A percentile compares a stretch with the other conserved stretches of the same genome.
Evolutionary conservation across 1,284 basidiomycete genomes (phyloP).

Genomic region (Abortiporus biennis): DNA sequence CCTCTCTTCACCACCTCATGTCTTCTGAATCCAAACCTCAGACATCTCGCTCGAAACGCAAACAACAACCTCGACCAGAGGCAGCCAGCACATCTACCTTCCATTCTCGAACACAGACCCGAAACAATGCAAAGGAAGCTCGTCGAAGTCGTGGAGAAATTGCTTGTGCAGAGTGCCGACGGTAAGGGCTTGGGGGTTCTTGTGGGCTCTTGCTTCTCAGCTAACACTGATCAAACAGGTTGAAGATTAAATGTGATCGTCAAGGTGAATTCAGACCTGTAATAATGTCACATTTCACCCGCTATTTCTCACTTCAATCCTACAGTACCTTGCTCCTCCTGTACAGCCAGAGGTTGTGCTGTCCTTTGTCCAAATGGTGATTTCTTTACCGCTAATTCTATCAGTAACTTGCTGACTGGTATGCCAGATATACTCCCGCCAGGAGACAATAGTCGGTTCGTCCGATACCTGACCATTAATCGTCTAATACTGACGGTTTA

Average conservation of each 20-base stretch:
- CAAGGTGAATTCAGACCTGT: too few relatives aligned
- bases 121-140: constrained; percentile 13
- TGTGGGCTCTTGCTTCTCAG: too few relatives aligned
- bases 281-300: too few relatives aligned
- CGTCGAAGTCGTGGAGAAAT: constrained; percentile 15
- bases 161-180: constrained; percentile 17
- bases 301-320: neutral
- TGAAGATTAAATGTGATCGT: constrained; percentile 17
- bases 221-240: too few relatives aligned
- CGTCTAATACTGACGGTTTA: too few relatives aligned
- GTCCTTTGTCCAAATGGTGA: constrained; percentile 17
- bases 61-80: constrained; percentile 14
- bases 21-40: too few relatives aligned
- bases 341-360: constrained; percentile 13
- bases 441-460: constrained; percentile 16
- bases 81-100: neutral
- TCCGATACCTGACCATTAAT: too few relatives aligned
- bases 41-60: too few relatives aligned
- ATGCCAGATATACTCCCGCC: constrained; percentile 12
- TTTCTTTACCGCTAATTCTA: too few relatives aligned
- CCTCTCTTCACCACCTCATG: too few relatives aligned
- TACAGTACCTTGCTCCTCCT: constrained; percentile 15
- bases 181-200: too few relatives aligned
- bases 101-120: constrained; percentile 4
- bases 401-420: neutral